Conservation (phyloP, 176 grass and related monocot species). For the Avena atlantica region DNA sequence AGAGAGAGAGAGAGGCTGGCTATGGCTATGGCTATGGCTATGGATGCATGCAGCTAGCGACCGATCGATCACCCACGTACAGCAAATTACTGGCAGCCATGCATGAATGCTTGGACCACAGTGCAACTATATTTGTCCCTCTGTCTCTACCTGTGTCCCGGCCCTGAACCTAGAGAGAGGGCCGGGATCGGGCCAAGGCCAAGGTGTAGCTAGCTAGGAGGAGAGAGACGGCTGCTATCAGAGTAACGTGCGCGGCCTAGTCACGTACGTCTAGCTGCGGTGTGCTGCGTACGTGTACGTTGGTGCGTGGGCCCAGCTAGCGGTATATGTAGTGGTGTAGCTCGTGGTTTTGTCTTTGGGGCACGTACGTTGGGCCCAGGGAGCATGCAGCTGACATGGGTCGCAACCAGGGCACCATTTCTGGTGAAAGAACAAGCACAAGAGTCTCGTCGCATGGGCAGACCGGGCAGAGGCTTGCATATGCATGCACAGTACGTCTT, state of each 20-base stretch:
- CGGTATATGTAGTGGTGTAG: not conserved
- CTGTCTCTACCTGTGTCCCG: constrained; percentile 13
- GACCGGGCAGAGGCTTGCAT: constrained; percentile 24
- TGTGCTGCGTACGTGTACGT: not conserved
- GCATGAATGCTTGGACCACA: constrained; percentile 19
- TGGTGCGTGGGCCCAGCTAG: not conserved
- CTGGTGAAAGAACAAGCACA: constrained; percentile 56
- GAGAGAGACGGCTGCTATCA: not conserved
- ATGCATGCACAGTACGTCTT: constrained; percentile 21
- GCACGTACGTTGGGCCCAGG: constrained; percentile 26
- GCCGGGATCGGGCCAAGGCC: not conserved
- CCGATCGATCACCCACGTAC: constrained; percentile 35
- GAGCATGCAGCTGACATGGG: constrained; percentile 51
- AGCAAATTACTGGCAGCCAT: not conserved
- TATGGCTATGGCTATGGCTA: not conserved
- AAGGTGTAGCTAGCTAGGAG: not conserved
- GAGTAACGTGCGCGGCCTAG: constrained; percentile 31
- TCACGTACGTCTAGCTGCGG: constrained; percentile 44
- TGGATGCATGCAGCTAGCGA: not conserved
- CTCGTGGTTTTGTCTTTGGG: constrained; percentile 33
- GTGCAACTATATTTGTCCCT: constrained; percentile 36
- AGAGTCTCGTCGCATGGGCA: constrained; percentile 32
- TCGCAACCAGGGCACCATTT: constrained; percentile 49
- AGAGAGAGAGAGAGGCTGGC: not conserved
- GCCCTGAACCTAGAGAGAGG: not conserved